phyloP scores from a whole-genome alignment of 129 eudicot genomes.

The carrot (Daucus carota) region DH1_v3.0 NC_030381.2:36235001-36235500 shows the following conservation, averaged over 20 bases:
- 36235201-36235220: conserved; percentile 10
- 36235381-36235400: not conserved
- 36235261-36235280: conserved; percentile 17
- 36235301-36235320: conserved; percentile 1
- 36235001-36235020: not conserved
- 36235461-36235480: conserved; percentile 11
- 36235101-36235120: conserved; percentile 14
- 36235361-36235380: not conserved
- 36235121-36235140: conserved; percentile 12
- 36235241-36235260: conserved; percentile 13
- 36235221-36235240: conserved; percentile 10
- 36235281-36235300: conserved; percentile 9
- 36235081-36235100: conserved; percentile 15
- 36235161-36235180: not conserved
- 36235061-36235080: conserved; percentile 8
- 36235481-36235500: not conserved
- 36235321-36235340: conserved; percentile 16
- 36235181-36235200: conserved; percentile 10
- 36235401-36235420: not conserved
- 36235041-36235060: conserved; percentile 12
- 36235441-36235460: not conserved
- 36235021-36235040: not conserved
- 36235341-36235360: not conserved
- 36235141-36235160: not conserved
- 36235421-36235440: not conserved